Conservation (phyloP, 2,329 filamentous ascomycete species). For the Phialocephala sp. region DNA sequence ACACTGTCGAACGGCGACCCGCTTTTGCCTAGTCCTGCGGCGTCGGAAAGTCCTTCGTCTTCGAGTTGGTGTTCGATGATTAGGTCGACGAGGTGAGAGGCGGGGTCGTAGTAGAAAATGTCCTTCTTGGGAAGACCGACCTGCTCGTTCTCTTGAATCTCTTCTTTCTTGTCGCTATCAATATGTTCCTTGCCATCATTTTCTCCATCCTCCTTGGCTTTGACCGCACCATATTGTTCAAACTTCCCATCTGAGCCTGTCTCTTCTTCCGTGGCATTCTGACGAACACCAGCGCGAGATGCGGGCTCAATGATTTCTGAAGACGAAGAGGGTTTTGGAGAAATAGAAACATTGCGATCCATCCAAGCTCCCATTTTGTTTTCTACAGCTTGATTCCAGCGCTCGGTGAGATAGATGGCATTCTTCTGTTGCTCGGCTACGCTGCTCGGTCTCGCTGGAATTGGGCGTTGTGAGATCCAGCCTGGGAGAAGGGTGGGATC, state of each 20-base stretch:
- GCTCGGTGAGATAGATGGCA: constrained; percentile 54
- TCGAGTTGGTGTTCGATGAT: constrained; percentile 57
- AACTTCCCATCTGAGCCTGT: background rate
- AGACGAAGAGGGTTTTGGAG: background rate
- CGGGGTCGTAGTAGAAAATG: constrained; percentile 50
- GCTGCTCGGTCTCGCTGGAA: constrained; percentile 52
- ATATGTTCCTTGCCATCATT: background rate
- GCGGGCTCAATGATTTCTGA: constrained; percentile 6
- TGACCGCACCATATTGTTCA: background rate
- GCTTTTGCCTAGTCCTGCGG: constrained; percentile 50
- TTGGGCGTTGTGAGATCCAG: constrained; percentile 52
- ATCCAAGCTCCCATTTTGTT: constrained; percentile 52
- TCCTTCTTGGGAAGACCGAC: constrained; percentile 33
- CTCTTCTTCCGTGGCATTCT: background rate
- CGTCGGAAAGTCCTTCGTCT: constrained; percentile 49
- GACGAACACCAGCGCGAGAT: background rate
- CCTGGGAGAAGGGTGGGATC: constrained; percentile 61
- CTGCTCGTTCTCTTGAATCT: background rate
- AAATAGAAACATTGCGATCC: constrained; percentile 15
- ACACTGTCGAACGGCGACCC: constrained; percentile 30
- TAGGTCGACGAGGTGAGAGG: constrained; percentile 49
- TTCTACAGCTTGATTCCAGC: constrained; percentile 56
- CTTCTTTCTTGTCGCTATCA: background rate
- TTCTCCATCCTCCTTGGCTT: background rate
- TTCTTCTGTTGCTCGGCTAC: constrained; percentile 60